phyloP scores from a whole-genome alignment of 306 rosid species.

The Corylus heterophylla region DNA sequence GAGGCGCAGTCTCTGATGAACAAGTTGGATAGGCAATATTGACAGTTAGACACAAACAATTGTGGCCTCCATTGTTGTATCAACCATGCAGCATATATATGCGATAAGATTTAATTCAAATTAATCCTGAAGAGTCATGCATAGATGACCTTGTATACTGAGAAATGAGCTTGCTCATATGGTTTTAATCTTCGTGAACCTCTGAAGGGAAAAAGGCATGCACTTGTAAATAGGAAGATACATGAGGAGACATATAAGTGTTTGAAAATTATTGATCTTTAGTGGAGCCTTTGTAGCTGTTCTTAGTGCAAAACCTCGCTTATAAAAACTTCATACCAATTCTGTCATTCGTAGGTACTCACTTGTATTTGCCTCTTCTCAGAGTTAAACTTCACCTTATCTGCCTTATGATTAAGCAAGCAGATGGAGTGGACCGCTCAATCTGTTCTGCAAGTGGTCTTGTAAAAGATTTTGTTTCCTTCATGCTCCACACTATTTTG shows the following conservation, averaged over 20 bases:
- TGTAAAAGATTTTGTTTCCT: conserved; percentile 1
- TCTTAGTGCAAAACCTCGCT: neutral
- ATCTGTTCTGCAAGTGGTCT: neutral
- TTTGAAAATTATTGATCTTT: neutral
- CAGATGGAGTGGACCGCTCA: neutral
- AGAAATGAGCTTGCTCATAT: neutral
- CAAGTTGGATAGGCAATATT: neutral
- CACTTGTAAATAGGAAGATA: neutral
- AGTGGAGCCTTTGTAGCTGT: neutral
- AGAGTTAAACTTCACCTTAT: neutral
- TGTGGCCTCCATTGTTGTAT: neutral
- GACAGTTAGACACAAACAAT: neutral
- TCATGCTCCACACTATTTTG: neutral
- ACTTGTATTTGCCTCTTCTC: neutral
- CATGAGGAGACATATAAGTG: neutral
- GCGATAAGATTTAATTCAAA: neutral
- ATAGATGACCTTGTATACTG: neutral
- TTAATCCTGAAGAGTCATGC: neutral
- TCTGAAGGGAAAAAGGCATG: neutral
- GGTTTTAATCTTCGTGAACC: neutral
- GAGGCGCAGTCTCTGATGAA: neutral
- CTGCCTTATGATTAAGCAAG: neutral
- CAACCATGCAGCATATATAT: neutral
- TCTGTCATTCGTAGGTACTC: neutral
- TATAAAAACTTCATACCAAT: neutral